Conservation (phyloP, 2,329 filamentous ascomycete genomes). For the Neofusicoccum parvum region DNA sequence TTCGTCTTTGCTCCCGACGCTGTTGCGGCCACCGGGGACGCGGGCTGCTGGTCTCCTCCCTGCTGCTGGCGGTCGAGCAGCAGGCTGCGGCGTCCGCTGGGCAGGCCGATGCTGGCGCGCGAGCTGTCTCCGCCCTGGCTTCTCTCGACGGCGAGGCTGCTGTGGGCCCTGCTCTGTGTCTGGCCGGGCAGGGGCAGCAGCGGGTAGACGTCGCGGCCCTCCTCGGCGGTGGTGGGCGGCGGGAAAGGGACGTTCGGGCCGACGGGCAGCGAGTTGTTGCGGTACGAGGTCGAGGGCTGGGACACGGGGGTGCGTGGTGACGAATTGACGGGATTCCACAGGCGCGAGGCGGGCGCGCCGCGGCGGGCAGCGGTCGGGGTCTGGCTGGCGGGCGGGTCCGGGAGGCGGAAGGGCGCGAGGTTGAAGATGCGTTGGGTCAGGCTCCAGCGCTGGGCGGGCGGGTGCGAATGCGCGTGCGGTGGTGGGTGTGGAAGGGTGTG, state of each 20-base stretch:
- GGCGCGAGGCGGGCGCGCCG: conserved; percentile 49
- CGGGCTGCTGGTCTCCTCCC: not conserved
- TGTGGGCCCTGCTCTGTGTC: conserved; percentile 53
- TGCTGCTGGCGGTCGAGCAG: conserved; percentile 10
- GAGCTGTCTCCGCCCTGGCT: conserved; percentile 48
- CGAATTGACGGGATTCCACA: conserved; percentile 65
- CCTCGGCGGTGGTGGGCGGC: conserved; percentile 34
- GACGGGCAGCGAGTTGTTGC: conserved; percentile 25
- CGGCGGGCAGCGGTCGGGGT: conserved; percentile 29
- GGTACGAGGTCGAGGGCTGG: conserved; percentile 44
- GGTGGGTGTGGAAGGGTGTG: conserved; percentile 30
- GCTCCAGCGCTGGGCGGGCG: conserved; percentile 37
- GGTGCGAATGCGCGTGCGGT: conserved; percentile 30
- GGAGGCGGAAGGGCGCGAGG: conserved; percentile 34
- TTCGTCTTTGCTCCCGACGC: not conserved
- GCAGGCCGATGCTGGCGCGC: conserved; percentile 57
- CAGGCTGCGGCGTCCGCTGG: conserved; percentile 39
- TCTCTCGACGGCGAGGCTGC: conserved; percentile 40
- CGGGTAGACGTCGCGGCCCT: conserved; percentile 54
- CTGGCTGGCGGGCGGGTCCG: conserved; percentile 24
- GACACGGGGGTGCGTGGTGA: conserved; percentile 52
- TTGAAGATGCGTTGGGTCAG: conserved; percentile 46
- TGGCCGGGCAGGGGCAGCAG: conserved; percentile 60
- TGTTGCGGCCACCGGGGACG: not conserved
- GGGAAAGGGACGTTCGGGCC: conserved; percentile 48